phyloP scores from a whole-genome alignment of 352 stramenopile genomes.

The Peronospora belbahrii region DNA sequence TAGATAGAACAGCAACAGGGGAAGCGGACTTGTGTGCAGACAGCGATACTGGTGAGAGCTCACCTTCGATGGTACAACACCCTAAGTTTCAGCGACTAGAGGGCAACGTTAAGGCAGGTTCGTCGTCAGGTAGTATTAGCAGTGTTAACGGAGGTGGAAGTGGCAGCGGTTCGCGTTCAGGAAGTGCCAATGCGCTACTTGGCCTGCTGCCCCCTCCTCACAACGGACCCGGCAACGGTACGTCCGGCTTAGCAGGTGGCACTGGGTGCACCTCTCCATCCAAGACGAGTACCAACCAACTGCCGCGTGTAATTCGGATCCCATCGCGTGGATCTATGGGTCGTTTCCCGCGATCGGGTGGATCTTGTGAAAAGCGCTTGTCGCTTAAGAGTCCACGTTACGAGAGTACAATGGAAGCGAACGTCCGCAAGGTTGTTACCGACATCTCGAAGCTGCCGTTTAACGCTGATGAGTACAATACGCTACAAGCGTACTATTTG shows the following conservation, averaged over 20 bases:
- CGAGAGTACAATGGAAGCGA: slow-evolving; percentile 64
- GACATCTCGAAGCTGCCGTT: slow-evolving; percentile 61
- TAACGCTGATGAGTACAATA: slow-evolving; percentile 55
- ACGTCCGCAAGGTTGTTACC: slow-evolving; percentile 56
- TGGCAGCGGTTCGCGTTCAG: slow-evolving; percentile 22
- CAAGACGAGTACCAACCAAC: slow-evolving; percentile 35
- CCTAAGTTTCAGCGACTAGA: slow-evolving; percentile 48
- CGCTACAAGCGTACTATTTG: slow-evolving; percentile 54
- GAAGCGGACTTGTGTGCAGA: slow-evolving; percentile 21
- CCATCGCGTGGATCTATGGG: slow-evolving; percentile 36
- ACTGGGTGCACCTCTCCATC: slow-evolving; percentile 21
- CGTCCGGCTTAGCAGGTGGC: slow-evolving; percentile 12
- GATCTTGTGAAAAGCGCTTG: slow-evolving; percentile 37
- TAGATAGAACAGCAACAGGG: slow-evolving; percentile 12
- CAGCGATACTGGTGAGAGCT: slow-evolving; percentile 20
- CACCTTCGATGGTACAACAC: slow-evolving; percentile 25
- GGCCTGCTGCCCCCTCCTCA: slow-evolving; percentile 31
- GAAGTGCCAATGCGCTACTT: slow-evolving; percentile 33
- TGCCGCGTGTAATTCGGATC: slow-evolving; percentile 35
- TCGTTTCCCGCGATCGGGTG: slow-evolving; percentile 24
- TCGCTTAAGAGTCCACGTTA: slow-evolving; percentile 64
- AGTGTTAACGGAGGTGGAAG: slow-evolving; percentile 27
- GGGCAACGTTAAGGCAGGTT: slow-evolving; percentile 36
- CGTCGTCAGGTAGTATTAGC: slow-evolving; percentile 39
- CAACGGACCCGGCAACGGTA: slow-evolving; percentile 18